Evolutionary conservation across 352 stramenopile genomes (phyloP).

Genomic region (Phytophthora crassamura): DNA sequence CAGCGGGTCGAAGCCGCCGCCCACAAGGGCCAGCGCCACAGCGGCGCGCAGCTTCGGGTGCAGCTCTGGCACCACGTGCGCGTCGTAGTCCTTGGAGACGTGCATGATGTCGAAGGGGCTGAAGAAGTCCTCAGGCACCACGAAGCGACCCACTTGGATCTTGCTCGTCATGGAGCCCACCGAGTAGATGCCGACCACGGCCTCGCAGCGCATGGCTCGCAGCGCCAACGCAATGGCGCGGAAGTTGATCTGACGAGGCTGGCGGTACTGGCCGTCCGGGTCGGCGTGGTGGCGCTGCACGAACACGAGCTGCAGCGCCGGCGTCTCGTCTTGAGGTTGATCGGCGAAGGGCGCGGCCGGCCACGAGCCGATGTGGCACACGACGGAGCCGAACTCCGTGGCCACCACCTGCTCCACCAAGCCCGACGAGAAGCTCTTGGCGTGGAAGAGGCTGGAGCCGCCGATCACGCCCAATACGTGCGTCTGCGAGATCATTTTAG

Average conservation of each 20-base stretch:
- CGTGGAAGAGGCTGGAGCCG: constrained; percentile 87
- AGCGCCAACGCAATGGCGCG: constrained; percentile 73
- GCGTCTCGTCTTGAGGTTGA: constrained; percentile 9
- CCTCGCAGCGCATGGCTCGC: constrained; percentile 62
- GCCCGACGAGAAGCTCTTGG: constrained; percentile 62
- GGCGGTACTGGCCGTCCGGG: constrained; percentile 74
- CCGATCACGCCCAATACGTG: constrained; percentile 87
- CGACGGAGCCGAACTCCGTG: constrained; percentile 71
- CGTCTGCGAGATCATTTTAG: constrained; percentile 13
- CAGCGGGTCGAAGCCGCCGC: constrained; percentile 55
- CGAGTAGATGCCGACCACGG: constrained; percentile 87
- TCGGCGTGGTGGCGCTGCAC: constrained; percentile 88
- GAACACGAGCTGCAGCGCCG: constrained; percentile 74
- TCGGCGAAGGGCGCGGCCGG: not conserved
- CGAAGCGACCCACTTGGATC: constrained; percentile 43
- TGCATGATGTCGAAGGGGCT: constrained; percentile 89
- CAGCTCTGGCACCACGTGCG: constrained; percentile 84
- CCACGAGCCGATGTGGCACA: constrained; percentile 67
- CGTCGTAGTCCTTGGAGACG: constrained; percentile 83
- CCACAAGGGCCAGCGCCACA: constrained; percentile 57
- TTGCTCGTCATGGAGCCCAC: constrained; percentile 82
- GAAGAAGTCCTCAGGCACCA: constrained; percentile 91
- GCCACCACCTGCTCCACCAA: constrained; percentile 65
- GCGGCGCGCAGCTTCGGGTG: constrained; percentile 49
- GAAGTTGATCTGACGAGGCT: constrained; percentile 90